Percentiles rank a stretch among this genome's conserved stretches.
Evolutionary conservation across 768 basidiomycete genomes (phyloP).

Genomic region (Trametes maxima): DNA sequence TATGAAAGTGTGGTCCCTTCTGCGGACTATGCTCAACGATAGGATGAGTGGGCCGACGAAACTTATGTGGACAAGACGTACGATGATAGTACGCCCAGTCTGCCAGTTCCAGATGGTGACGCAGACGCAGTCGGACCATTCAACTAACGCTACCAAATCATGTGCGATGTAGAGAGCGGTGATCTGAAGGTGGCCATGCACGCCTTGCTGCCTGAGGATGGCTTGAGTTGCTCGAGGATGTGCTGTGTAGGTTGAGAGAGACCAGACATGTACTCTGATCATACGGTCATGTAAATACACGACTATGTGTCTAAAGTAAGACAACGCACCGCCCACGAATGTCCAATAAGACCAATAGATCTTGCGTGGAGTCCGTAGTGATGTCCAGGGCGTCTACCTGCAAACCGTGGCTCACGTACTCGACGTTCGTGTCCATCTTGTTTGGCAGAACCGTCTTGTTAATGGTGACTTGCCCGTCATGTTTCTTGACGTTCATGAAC

Average conservation of each 20-base stretch:
- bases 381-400: slow-evolving; percentile 52
- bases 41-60: background rate
- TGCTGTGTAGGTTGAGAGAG: slow-evolving; percentile 38
- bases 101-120: slow-evolving; percentile 58
- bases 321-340: slow-evolving; percentile 27
- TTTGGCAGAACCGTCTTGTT: slow-evolving; percentile 31
- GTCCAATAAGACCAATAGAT: slow-evolving; percentile 50
- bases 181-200: slow-evolving; percentile 24
- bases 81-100: slow-evolving; percentile 44
- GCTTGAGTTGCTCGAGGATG: slow-evolving; percentile 46
- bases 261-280: slow-evolving; percentile 44
- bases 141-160: slow-evolving; percentile 51
- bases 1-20: slow-evolving; percentile 30
- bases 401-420: slow-evolving; percentile 37
- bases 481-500: slow-evolving; percentile 45
- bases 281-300: slow-evolving; percentile 13
- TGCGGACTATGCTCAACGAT: slow-evolving; percentile 33
- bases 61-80: slow-evolving; percentile 31
- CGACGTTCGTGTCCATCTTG: slow-evolving; percentile 8
- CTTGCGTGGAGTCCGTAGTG: slow-evolving; percentile 64
- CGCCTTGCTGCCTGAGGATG: slow-evolving; percentile 30
- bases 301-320: background rate
- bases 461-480: slow-evolving; percentile 23
- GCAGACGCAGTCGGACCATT: slow-evolving; percentile 33
- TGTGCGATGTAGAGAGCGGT: slow-evolving; percentile 53